A percentile compares a stretch with the other conserved stretches of the same genome.
phyloP scores from a whole-genome alignment of 2,329 filamentous ascomycete species.

The Colletotrichum sp. region DNA sequence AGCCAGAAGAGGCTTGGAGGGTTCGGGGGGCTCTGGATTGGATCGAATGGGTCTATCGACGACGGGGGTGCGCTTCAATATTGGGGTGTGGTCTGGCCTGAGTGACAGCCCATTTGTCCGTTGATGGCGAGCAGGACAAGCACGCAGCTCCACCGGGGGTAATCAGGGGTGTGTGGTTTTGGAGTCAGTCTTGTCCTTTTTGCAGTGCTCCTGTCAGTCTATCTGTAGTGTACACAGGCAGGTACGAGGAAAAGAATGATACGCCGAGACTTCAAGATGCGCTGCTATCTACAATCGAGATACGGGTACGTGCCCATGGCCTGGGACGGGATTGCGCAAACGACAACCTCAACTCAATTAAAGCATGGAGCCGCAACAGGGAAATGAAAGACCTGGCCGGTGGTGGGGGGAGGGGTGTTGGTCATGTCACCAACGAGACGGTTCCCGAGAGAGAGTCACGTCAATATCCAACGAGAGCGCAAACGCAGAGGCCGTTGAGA shows the following conservation, averaged over 20 bases:
- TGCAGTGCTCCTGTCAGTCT: background rate
- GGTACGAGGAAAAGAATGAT: background rate
- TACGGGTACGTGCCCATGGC: background rate
- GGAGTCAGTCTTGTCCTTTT: background rate
- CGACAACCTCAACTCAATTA: background rate
- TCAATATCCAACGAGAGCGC: background rate
- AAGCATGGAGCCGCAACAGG: background rate
- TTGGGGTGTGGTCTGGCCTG: background rate
- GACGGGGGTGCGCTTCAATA: constrained; percentile 2
- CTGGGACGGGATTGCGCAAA: constrained; percentile 14
- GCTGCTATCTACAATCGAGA: background rate
- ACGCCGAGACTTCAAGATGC: background rate
- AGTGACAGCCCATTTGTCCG: constrained; percentile 12
- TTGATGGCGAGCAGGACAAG: background rate
- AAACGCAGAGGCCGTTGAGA: background rate
- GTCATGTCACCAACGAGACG: background rate
- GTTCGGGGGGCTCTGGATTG: background rate
- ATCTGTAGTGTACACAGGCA: too few species aligned
- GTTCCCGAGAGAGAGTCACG: background rate
- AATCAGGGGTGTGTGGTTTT: background rate
- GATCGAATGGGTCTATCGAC: background rate
- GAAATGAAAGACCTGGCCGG: background rate
- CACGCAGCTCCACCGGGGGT: background rate
- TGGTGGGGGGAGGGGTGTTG: background rate
- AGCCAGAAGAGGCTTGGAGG: background rate